Evolutionary conservation across 257 asterid species (phyloP), one percentile per base, ranked within the genome.

Genomic region (Cruciata laevipes): DNA sequence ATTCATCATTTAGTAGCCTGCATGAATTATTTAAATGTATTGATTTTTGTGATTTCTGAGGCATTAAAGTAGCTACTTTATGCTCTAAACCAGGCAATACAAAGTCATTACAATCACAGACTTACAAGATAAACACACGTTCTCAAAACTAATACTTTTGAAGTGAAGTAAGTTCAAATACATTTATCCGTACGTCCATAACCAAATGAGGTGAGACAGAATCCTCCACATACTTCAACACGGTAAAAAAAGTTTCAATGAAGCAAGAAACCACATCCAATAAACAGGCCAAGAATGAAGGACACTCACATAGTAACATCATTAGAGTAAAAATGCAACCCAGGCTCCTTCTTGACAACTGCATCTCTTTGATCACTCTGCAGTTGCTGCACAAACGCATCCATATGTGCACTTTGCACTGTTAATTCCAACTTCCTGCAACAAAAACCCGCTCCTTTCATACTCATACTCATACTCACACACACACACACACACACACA

Each of bases 301-400:
- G 37, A 60, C 61, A 79, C 99, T 85, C 88, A 94, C 99, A 88
- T 94, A 65, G 87, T 76, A 33, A 90, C 83, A 78, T 94, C 99
- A 77, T 78, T 87, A 69, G 95, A 94, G 83, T 94, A 90, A 74
- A 88, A 79, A 81, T 94, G 97, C 84, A 94, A 74, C 66, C 95
- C 91, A 5, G 93, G 80, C 66, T 84, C 89, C 72, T 81, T 87
- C 72, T 81, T 90, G 68, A 72, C 77, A 77, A 90, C 73, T 73
- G 82, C 84, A 75, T 78, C 82, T 79, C 67, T 75, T 70, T 82
- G 96, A 51, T 94, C 99, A 61, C 65, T 77, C 80, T 85, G 97
- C 59, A 94, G 82, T 67, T 88, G 95, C 83, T 87, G 89, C 59
- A 90, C 76, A 71, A 94, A 94, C 31, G 89, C 86, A 79, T 85